phyloP scores from a whole-genome alignment of 1,284 basidiomycete species.

The Moesziomyces parantarcticus region DNA sequence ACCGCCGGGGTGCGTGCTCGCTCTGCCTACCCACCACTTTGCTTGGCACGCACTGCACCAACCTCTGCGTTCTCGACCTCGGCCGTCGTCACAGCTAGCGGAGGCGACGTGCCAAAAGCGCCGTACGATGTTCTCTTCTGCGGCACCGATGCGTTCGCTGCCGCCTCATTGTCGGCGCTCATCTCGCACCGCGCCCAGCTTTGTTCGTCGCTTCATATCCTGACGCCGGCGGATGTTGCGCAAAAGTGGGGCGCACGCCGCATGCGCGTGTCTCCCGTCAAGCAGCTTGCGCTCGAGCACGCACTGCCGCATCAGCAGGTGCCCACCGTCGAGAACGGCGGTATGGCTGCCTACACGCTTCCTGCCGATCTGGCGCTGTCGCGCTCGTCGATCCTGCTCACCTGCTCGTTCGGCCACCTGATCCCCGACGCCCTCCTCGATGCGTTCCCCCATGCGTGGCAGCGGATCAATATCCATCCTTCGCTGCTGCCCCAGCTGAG shows the following conservation, averaged over 20 bases:
- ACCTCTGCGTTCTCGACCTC: neutral
- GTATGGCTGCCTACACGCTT: conserved; percentile 28
- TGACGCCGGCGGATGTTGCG: conserved; percentile 73
- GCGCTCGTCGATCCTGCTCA: conserved; percentile 74
- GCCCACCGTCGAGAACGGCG: conserved; percentile 11
- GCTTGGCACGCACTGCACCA: too few relatives aligned
- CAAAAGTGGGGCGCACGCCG: conserved; percentile 57
- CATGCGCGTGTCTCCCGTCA: conserved; percentile 59
- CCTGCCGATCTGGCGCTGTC: conserved; percentile 13
- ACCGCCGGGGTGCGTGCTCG: too few relatives aligned
- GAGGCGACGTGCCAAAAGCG: conserved; percentile 2
- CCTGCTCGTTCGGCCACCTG: conserved; percentile 92
- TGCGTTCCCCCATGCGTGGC: conserved; percentile 73
- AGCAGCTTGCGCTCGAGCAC: conserved; percentile 43
- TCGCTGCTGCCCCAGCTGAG: conserved; percentile 88
- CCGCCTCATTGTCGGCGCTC: conserved; percentile 29
- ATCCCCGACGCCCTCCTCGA: conserved; percentile 77
- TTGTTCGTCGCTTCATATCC: conserved; percentile 70
- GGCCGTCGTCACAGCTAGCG: neutral
- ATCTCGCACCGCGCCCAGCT: conserved; percentile 10
- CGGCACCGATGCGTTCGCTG: conserved; percentile 62
- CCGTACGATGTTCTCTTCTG: conserved; percentile 66
- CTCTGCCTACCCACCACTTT: too few relatives aligned
- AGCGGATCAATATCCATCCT: conserved; percentile 90
- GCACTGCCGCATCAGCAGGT: conserved; percentile 33